A percentile compares a stretch with the other conserved stretches of the same genome.
phyloP scores from a whole-genome alignment of 805 yeast genomes.

The Debaryomyces tyrocola region DNA sequence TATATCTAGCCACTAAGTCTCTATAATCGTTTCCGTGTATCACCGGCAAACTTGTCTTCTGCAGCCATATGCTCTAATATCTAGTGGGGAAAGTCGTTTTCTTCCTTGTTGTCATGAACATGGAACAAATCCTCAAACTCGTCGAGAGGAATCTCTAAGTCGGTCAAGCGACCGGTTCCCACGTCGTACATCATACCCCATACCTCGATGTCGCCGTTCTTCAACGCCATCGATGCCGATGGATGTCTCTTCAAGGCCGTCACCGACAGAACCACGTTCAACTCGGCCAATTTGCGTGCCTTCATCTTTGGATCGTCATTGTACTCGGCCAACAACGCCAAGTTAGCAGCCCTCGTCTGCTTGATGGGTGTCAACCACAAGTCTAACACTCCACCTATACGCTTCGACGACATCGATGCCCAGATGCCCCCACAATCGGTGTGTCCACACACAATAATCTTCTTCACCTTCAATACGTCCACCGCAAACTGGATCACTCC shows the following conservation, averaged over 20 bases:
- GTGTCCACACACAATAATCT: conserved; percentile 88
- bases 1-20: too few species aligned
- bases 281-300: conserved; percentile 67
- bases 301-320: conserved; percentile 48
- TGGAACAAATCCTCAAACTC: conserved; percentile 45
- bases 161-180: conserved; percentile 61
- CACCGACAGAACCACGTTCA: conserved; percentile 74
- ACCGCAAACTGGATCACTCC: conserved; percentile 88
- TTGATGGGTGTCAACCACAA: conserved; percentile 71
- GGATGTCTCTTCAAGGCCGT: conserved; percentile 64
- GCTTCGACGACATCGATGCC: conserved; percentile 68
- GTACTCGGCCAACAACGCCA: conserved; percentile 48
- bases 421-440: conserved; percentile 93
- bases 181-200: conserved; percentile 87
- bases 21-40: too few species aligned
- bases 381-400: conserved; percentile 67
- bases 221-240: conserved; percentile 65
- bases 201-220: conserved; percentile 64
- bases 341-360: conserved; percentile 64
- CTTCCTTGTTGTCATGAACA: conserved; percentile 28
- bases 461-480: conserved; percentile 76
- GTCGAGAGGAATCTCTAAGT: conserved; percentile 40
- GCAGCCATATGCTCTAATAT: not conserved
- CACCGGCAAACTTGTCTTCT: too few species aligned
- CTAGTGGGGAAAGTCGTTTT: not conserved